These are phyloP conservation scores for Chrysopogon serrulatus DNA, from an alignment of 176 grass and related monocot species.

Conservation along the genomic window DNA sequence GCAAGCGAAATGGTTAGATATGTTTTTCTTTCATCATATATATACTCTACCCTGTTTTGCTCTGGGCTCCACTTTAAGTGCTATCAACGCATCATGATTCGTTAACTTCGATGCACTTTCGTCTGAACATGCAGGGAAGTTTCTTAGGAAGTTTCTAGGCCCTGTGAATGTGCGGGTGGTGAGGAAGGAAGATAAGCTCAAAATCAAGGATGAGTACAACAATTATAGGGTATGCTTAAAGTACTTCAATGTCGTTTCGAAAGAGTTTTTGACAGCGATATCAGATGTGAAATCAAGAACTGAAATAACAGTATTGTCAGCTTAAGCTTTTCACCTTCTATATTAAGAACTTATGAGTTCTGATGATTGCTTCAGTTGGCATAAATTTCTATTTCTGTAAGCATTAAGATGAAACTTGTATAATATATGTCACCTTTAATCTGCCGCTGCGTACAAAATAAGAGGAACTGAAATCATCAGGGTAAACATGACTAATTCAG, in stretches of 20 bases:
- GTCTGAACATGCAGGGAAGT: conserved; percentile 46
- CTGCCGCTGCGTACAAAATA: not conserved
- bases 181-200: conserved; percentile 86
- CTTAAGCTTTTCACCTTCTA: not conserved
- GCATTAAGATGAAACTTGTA: not conserved
- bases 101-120: not conserved
- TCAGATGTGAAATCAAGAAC: not conserved
- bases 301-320: not conserved
- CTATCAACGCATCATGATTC: not conserved
- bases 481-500: not conserved
- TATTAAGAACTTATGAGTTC: not conserved
- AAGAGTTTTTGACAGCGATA: not conserved
- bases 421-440: not conserved
- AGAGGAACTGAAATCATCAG: not conserved
- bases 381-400: not conserved
- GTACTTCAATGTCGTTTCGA: not conserved
- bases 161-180: conserved; percentile 73
- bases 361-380: not conserved
- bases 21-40: not conserved
- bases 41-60: not conserved
- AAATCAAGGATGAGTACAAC: conserved; percentile 97
- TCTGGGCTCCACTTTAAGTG: not conserved
- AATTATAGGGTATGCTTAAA: conserved; percentile 74
- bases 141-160: conserved; percentile 90
- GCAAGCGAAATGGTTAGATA: conserved; percentile 59